phyloP scores from a whole-genome alignment of 106 monocot genomes.

The Dendrobium officinale region DNA sequence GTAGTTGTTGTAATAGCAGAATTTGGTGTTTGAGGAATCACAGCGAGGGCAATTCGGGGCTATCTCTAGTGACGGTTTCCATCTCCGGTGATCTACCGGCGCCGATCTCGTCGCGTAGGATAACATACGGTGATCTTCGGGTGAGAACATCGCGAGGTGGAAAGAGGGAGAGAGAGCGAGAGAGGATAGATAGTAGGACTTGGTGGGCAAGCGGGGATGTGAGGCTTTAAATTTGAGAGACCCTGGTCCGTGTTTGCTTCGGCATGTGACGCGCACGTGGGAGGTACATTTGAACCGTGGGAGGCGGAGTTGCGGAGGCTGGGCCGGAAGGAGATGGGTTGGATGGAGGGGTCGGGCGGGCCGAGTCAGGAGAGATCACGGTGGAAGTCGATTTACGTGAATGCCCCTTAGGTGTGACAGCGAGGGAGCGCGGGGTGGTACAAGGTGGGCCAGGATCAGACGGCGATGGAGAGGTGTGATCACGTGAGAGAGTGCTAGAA shows the following conservation, averaged over 20 bases:
- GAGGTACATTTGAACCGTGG: neutral
- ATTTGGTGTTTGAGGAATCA: constrained; percentile 47
- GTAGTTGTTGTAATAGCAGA: constrained; percentile 57
- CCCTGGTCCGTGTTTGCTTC: neutral
- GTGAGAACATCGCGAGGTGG: neutral
- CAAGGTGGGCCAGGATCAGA: neutral
- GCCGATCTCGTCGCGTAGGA: constrained; percentile 4
- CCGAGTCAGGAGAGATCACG: neutral
- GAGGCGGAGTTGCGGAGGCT: neutral
- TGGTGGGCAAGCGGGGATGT: neutral
- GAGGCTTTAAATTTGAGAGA: constrained; percentile 6
- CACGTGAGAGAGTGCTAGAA: constrained; percentile 9
- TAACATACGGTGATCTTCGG: constrained; percentile 3
- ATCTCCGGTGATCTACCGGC: constrained; percentile 4
- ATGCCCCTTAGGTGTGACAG: constrained; percentile 1
- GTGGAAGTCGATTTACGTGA: neutral
- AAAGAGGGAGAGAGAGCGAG: neutral
- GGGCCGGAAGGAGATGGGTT: constrained; percentile 1
- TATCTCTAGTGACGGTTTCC: constrained; percentile 41
- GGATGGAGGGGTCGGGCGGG: neutral
- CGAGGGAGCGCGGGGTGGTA: neutral
- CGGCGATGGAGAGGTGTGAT: constrained; percentile 1
- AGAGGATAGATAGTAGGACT: neutral
- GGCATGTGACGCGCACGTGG: constrained; percentile 15
- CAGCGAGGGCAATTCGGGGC: constrained; percentile 48